A percentile compares a stretch with the other conserved stretches of the same genome.
Evolutionary conservation across 352 stramenopile species (phyloP).

Genomic region (Pythium brachiatum): DNA sequence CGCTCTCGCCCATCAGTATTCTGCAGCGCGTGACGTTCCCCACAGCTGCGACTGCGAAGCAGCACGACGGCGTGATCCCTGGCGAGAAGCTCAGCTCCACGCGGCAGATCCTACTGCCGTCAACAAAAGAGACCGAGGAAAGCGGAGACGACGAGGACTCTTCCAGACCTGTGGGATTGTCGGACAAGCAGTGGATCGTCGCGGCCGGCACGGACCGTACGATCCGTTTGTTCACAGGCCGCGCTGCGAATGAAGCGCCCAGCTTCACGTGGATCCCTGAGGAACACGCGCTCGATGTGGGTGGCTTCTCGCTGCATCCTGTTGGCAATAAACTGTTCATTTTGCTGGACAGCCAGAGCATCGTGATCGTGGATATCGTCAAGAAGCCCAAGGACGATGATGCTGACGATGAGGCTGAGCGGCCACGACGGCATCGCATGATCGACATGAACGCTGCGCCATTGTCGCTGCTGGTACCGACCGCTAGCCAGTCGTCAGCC

Average conservation of each 20-base stretch:
- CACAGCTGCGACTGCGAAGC: constrained; percentile 13
- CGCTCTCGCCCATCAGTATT: constrained; percentile 51
- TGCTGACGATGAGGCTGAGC: neutral
- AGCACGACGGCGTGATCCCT: constrained; percentile 18
- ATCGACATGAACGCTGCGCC: constrained; percentile 30
- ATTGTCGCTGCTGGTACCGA: constrained; percentile 1
- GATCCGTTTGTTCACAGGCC: constrained; percentile 55
- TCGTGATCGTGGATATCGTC: constrained; percentile 47
- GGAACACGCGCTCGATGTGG: constrained; percentile 53
- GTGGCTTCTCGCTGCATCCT: constrained; percentile 59
- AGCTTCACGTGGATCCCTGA: constrained; percentile 74
- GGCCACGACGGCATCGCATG: constrained; percentile 22
- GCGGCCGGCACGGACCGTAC: constrained; percentile 67
- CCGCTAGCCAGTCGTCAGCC: neutral
- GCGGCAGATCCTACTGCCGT: neutral
- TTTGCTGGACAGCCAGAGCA: constrained; percentile 52
- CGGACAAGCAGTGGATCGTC: constrained; percentile 41
- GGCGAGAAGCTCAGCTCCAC: constrained; percentile 21
- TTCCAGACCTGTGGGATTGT: neutral
- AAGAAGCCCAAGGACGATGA: constrained; percentile 7
- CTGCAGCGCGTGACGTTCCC: constrained; percentile 49
- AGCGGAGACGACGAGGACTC: neutral
- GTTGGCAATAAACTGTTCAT: constrained; percentile 49
- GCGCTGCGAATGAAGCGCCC: constrained; percentile 45
- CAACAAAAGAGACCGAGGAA: constrained; percentile 9